These are phyloP conservation scores for Paecilomyces niveus DNA, from an alignment of 2,329 filamentous ascomycete genomes.

Conservation along the genomic window DNA sequence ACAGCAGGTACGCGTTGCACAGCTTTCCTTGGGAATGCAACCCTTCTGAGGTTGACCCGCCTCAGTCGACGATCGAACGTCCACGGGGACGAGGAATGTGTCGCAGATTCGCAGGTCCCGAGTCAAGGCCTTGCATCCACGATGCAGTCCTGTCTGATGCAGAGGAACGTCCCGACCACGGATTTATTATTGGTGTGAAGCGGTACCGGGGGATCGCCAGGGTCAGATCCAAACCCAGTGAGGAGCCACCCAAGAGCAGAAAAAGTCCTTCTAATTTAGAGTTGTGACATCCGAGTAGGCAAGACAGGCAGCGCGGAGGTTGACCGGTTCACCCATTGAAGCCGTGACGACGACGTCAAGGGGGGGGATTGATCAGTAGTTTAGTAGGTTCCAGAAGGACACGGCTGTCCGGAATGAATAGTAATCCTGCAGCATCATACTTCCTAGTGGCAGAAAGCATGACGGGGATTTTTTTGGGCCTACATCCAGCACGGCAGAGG, in stretches of 20 bases:
- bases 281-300: background rate
- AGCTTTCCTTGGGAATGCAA: background rate
- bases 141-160: background rate
- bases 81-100: background rate
- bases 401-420: background rate
- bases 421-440: background rate
- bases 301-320: background rate
- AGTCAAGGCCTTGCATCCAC: background rate
- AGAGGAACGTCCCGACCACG: background rate
- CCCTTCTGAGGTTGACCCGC: background rate
- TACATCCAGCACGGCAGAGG: background rate
- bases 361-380: background rate
- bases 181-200: background rate
- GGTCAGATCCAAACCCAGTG: background rate
- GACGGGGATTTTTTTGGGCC: background rate
- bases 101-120: background rate
- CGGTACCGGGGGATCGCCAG: background rate
- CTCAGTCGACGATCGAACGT: background rate
- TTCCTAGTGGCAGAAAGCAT: background rate
- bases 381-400: background rate
- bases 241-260: background rate
- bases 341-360: background rate
- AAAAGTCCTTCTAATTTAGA: background rate
- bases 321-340: background rate
- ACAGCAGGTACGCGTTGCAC: background rate